Base-by-base conservation (phyloP, 768 basidiomycete genomes). In the Cystobasidiopsis lactophilus region DNA sequence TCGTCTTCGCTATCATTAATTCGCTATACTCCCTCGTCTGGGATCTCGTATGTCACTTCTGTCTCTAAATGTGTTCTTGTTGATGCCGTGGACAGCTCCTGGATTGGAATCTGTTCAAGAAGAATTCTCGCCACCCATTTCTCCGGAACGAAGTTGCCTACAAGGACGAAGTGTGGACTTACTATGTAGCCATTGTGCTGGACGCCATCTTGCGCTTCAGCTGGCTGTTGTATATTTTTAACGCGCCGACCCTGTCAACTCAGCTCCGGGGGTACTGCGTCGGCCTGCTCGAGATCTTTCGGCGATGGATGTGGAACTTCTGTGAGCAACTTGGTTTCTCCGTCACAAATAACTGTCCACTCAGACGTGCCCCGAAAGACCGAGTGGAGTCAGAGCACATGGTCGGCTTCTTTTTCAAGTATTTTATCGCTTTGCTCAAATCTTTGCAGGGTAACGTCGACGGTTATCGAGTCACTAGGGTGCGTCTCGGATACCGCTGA, bases 241-340 rank as follows among this genome's bases (percentile, higher is more conserved):
- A 26, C 45, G 80, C 82, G 2, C 56, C 57, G 27, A 26, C 61
- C 1, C 73, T 73, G 10, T 53, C 62, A 2, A 48, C 58, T 0
- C 70, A 73, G 55, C 41, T 80, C 26, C 74, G 79, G 24, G 68
- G 75, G 0, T 86, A 84, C 68, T 70, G 84, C 41, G 73, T 69
- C 13, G 85, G 72, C 2, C 57, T 79, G 47, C 60, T 84, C 38
- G 91, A 96, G 62, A 75, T 85, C 64, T 59, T 84, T 5, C 69
- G 91, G 40, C 73, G 91, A 50, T 76, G 77, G 67, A 80, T 80
- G 58, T 96, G 91, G 91, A 93, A 91, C 66, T 81, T 89, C 62
- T 80, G 83, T 85, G 55, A 60, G 55, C 40, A 39, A 51, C 2
- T 10, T 81, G 66, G 30, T 35, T 18, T 38, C 41, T 16, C 40